phyloP scores from a whole-genome alignment of 345 rosid genomes.

The Brassica incana region DNA sequence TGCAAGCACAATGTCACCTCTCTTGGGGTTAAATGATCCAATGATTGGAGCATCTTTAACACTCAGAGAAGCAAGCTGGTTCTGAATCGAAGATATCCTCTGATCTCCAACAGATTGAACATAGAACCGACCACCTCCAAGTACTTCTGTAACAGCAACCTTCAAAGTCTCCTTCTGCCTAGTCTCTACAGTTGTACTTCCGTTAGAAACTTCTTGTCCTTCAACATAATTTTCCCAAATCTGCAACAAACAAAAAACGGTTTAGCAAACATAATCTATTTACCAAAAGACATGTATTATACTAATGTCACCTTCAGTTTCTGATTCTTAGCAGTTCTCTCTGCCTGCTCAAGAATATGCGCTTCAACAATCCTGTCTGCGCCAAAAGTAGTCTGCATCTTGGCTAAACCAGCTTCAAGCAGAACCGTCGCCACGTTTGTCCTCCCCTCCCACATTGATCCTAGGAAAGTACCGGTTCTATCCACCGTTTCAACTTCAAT shows the following conservation, averaged over 20 bases:
- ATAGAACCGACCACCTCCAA: conserved; percentile 88
- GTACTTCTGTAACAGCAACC: conserved; percentile 89
- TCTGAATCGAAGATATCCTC: conserved; percentile 75
- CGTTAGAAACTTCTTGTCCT: conserved; percentile 88
- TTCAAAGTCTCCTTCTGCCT: conserved; percentile 86
- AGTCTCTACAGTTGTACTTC: conserved; percentile 58
- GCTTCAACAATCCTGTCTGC: conserved; percentile 75
- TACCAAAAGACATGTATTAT: background rate
- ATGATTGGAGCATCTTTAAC: conserved; percentile 75
- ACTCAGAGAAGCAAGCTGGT: conserved; percentile 72
- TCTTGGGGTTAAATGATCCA: conserved; percentile 86
- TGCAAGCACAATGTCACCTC: conserved; percentile 88
- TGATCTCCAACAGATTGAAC: conserved; percentile 81
- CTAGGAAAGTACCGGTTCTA: conserved; percentile 93
- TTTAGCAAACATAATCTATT: conserved; percentile 3
- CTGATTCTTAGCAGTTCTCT: conserved; percentile 77
- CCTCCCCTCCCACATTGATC: conserved; percentile 86
- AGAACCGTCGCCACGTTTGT: conserved; percentile 71
- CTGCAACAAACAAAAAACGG: conserved; percentile 42
- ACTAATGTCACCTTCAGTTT: conserved; percentile 72
- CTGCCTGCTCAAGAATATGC: conserved; percentile 90
- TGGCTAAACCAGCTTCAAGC: conserved; percentile 97
- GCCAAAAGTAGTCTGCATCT: conserved; percentile 82
- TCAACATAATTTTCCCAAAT: conserved; percentile 97
- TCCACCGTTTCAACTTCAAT: conserved; percentile 94